phyloP scores from a whole-genome alignment of 345 rosid genomes.

The Lepidium africanum region DNA sequence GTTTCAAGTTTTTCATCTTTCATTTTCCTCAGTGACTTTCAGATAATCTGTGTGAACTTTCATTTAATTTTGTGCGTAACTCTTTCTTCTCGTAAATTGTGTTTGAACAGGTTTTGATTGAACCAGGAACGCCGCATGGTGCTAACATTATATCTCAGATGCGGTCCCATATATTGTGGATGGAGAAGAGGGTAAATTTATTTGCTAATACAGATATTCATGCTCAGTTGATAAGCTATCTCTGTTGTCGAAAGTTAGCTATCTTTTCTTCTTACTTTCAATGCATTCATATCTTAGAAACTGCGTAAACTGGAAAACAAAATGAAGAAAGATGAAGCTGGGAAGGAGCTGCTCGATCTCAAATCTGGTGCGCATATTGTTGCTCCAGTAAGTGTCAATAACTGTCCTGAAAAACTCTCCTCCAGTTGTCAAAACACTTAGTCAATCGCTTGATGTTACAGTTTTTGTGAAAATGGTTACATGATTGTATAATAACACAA shows the following conservation, averaged over 20 bases:
- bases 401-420: not conserved
- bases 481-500: constrained; percentile 2
- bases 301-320: constrained; percentile 39
- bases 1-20: not conserved
- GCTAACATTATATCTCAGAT: constrained; percentile 79
- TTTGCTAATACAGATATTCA: not conserved
- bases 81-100: not conserved
- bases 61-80: not conserved
- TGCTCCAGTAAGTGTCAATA: constrained; percentile 74
- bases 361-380: constrained; percentile 71
- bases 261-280: constrained; percentile 6
- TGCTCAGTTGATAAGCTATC: not conserved
- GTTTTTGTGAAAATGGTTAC: not conserved
- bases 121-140: constrained; percentile 98
- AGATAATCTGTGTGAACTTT: not conserved
- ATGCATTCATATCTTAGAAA: constrained; percentile 44
- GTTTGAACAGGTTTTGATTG: constrained; percentile 66
- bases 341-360: constrained; percentile 48
- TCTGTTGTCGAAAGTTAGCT: not conserved
- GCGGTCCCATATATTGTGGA: constrained; percentile 95
- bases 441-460: not conserved
- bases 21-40: not conserved
- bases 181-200: constrained; percentile 74
- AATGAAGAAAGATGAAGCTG: constrained; percentile 25
- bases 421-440: not conserved